Evolutionary conservation across 75 land plant species (phyloP).

Genomic region (Gnetum montanum): DNA sequence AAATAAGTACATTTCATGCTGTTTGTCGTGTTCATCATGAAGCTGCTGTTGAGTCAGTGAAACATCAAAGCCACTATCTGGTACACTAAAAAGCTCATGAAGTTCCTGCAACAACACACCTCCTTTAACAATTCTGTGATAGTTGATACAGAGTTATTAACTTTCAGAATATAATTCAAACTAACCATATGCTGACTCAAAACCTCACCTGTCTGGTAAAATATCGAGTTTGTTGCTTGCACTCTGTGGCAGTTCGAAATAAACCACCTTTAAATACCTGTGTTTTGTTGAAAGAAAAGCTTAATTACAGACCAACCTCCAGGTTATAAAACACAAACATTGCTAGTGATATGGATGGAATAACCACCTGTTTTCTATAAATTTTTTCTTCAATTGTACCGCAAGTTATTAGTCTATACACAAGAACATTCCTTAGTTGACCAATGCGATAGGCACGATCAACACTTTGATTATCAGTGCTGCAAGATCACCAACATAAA

Average conservation of each 20-base stretch:
- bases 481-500: constrained; percentile 21
- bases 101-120: constrained; percentile 71
- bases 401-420: constrained; percentile 93
- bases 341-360: neutral
- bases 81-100: constrained; percentile 70
- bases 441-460: constrained; percentile 99
- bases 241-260: constrained; percentile 89
- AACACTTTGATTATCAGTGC: constrained; percentile 98
- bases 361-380: constrained; percentile 80
- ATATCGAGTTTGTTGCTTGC: constrained; percentile 86
- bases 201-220: constrained; percentile 74
- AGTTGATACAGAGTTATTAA: no score
- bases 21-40: constrained; percentile 76
- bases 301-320: neutral
- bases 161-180: no score
- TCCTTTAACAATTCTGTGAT: no score
- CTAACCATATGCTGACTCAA: constrained; percentile 1
- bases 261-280: constrained; percentile 98
- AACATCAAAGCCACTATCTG: constrained; percentile 82
- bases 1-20: constrained; percentile 42
- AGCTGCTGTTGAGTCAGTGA: constrained; percentile 90
- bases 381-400: constrained; percentile 98
- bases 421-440: constrained; percentile 86
- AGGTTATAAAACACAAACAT: constrained; percentile 5
- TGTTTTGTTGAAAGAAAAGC: constrained; percentile 5